These are phyloP conservation scores for Cercospora canescens DNA, from an alignment of 2,329 filamentous ascomycete species.

Conservation along the genomic window DNA sequence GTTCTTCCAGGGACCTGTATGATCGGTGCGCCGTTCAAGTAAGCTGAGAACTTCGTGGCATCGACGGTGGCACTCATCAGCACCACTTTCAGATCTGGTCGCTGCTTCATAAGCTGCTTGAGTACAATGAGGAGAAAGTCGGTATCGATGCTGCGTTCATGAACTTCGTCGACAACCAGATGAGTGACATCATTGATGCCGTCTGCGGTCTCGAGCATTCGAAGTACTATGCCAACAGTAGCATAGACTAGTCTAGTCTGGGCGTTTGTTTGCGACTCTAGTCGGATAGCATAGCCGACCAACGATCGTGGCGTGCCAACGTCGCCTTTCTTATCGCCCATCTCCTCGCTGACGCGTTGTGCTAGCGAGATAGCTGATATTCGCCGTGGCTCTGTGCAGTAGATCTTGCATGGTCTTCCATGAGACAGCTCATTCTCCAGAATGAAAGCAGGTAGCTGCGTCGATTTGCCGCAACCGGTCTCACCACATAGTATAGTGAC, in stretches of 20 bases:
- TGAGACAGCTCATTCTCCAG: slow-evolving; percentile 82
- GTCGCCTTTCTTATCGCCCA: slow-evolving; percentile 81
- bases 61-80: slow-evolving; percentile 98
- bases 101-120: slow-evolving; percentile 72
- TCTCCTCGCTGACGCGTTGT: slow-evolving; percentile 87
- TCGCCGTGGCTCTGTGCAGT: slow-evolving; percentile 90
- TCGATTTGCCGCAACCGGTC: slow-evolving; percentile 96
- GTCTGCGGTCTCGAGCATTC: slow-evolving; percentile 89
- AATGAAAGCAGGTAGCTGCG: slow-evolving; percentile 92
- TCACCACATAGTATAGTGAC: slow-evolving; percentile 94
- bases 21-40: slow-evolving; percentile 81
- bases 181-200: slow-evolving; percentile 89
- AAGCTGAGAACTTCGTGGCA: slow-evolving; percentile 84
- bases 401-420: slow-evolving; percentile 84
- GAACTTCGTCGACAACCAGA: slow-evolving; percentile 94
- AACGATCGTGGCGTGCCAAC: slow-evolving; percentile 80
- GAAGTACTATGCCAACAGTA: slow-evolving; percentile 88
- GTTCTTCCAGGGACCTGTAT: slow-evolving; percentile 90
- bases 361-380: slow-evolving; percentile 96
- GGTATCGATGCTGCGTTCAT: slow-evolving; percentile 93
- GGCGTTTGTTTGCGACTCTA: slow-evolving; percentile 82
- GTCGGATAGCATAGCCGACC: slow-evolving; percentile 89
- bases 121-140: slow-evolving; percentile 94
- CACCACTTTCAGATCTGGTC: slow-evolving; percentile 85
- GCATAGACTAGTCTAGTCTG: slow-evolving; percentile 88